phyloP scores from a whole-genome alignment of 768 basidiomycete species.

The Tephrocybe sp. region DNA sequence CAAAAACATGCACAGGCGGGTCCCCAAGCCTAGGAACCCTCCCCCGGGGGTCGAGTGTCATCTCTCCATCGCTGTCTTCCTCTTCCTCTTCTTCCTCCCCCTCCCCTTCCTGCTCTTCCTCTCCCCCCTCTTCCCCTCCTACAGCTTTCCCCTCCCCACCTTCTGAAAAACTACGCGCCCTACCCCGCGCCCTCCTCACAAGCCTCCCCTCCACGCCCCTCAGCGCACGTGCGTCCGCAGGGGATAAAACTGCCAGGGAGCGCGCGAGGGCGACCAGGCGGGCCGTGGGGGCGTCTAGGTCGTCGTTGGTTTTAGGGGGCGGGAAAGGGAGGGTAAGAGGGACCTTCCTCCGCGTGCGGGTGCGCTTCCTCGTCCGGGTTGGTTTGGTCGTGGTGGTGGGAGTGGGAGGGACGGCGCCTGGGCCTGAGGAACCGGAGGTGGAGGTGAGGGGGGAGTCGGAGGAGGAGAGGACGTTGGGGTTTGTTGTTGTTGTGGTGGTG shows the following conservation, averaged over 20 bases:
- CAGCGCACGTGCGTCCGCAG: constrained; percentile 10
- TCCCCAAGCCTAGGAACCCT: constrained; percentile 30
- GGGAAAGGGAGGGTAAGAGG: neutral
- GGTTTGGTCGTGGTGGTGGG: too few relatives aligned
- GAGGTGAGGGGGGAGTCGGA: too few relatives aligned
- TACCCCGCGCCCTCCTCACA: constrained; percentile 3
- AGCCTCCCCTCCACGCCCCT: constrained; percentile 14
- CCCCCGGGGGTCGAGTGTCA: constrained; percentile 36
- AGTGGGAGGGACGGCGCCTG: too few relatives aligned
- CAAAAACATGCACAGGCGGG: constrained; percentile 45
- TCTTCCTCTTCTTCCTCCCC: neutral
- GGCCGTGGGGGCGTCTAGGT: neutral
- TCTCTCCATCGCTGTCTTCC: constrained; percentile 23
- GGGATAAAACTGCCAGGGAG: constrained; percentile 9
- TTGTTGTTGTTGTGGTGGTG: neutral
- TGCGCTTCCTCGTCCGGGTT: neutral
- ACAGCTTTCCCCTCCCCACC: neutral
- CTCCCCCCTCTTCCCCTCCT: neutral
- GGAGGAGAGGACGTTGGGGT: too few relatives aligned
- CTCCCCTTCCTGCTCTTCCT: neutral
- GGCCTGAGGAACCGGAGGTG: too few relatives aligned
- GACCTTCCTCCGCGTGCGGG: neutral
- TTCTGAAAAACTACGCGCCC: neutral
- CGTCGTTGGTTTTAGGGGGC: neutral
- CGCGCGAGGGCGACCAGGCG: constrained; percentile 9